Conservation (phyloP, 2,329 filamentous ascomycete genomes). For the Pseudomassariella vexata region DNA sequence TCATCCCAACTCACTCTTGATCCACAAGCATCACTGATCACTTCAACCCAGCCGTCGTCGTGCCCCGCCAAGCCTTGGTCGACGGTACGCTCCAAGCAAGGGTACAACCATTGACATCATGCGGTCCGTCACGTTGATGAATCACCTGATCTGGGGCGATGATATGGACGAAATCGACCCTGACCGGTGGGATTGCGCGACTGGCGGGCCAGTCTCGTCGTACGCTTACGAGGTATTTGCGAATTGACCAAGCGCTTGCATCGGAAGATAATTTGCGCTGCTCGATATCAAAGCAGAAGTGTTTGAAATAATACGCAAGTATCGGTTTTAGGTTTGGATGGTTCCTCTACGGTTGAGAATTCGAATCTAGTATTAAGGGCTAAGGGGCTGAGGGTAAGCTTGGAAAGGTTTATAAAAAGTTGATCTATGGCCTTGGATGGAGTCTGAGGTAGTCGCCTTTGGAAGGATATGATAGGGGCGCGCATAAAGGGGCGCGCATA, state of each 20-base stretch:
- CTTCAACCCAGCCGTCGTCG: background rate
- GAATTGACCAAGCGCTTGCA: constrained; percentile 20
- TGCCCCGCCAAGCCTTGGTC: constrained; percentile 10
- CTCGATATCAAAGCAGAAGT: constrained; percentile 22
- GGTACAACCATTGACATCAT: constrained; percentile 15
- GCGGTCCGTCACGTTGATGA: constrained; percentile 13
- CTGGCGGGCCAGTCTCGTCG: constrained; percentile 6
- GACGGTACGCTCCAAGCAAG: constrained; percentile 16
- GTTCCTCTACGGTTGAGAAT: no score
- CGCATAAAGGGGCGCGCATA: no score
- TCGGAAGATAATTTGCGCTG: constrained; percentile 18
- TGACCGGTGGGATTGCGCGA: constrained; percentile 13
- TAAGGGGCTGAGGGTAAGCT: no score
- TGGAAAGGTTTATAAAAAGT: no score
- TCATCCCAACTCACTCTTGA: background rate
- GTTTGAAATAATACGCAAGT: no score
- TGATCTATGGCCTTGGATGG: no score
- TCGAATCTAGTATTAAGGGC: no score
- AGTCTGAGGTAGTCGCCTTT: no score
- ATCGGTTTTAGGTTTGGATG: no score
- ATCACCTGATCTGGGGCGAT: constrained; percentile 17
- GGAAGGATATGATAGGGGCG: no score
- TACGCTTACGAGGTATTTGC: constrained; percentile 11
- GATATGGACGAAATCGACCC: constrained; percentile 17
- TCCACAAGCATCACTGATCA: no score